Evolutionary conservation across 768 basidiomycete species (phyloP).

Genomic region (Pleurotus citrinopileatus): DNA sequence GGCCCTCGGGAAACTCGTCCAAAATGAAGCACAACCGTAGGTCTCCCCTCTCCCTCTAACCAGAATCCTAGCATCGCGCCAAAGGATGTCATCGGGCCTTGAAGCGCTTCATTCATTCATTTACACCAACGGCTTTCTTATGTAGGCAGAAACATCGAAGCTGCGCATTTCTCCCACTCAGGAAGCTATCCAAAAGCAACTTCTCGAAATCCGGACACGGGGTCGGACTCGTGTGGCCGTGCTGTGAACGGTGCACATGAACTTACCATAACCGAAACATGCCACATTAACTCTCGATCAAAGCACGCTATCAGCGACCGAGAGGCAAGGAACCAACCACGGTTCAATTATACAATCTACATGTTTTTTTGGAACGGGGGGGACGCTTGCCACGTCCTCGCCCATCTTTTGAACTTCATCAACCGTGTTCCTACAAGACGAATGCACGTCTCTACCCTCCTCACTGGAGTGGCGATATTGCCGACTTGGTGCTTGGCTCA

Average conservation of each 20-base stretch:
- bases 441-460: background rate
- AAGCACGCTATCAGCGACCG: background rate
- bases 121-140: background rate
- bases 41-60: too few relatives aligned
- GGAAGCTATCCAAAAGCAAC: too few relatives aligned
- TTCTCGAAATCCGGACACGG: background rate
- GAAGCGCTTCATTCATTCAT: conserved; percentile 1
- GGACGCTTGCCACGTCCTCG: background rate
- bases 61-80: too few relatives aligned
- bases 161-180: too few relatives aligned
- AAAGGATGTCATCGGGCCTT: too few relatives aligned
- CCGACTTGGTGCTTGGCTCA: background rate
- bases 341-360: background rate
- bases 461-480: background rate
- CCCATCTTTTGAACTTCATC: background rate
- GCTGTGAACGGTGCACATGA: background rate
- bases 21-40: too few relatives aligned
- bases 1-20: too few relatives aligned
- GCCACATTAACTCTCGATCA: too few relatives aligned
- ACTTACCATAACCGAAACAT: background rate
- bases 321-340: background rate
- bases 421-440: background rate
- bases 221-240: background rate
- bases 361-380: too few relatives aligned
- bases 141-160: too few relatives aligned